These are phyloP conservation scores for Solanum habrochaites DNA, from an alignment of 257 asterid species.

Conservation along the genomic window DNA sequence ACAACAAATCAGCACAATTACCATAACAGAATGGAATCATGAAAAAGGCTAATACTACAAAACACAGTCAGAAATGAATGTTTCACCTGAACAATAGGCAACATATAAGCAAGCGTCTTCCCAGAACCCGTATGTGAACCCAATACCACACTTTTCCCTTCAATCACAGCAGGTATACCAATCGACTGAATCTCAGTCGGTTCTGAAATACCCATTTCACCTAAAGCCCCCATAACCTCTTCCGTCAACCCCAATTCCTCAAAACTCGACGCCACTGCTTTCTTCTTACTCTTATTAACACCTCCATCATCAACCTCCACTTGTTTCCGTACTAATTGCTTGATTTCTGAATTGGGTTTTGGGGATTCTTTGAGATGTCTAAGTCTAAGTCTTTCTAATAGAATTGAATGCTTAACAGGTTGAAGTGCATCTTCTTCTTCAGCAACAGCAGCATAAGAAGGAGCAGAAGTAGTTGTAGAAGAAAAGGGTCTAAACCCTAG, in stretches of 20 bases:
- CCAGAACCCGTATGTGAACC: constrained; percentile 99
- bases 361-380: constrained; percentile 73
- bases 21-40: neutral
- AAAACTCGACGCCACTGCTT: constrained; percentile 41
- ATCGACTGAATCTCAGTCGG: constrained; percentile 94
- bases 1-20: neutral
- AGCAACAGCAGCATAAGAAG: constrained; percentile 5
- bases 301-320: constrained; percentile 23
- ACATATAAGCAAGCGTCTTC: constrained; percentile 88
- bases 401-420: constrained; percentile 68
- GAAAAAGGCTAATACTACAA: neutral
- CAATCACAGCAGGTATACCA: constrained; percentile 77
- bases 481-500: constrained; percentile 55
- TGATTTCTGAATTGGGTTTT: constrained; percentile 10
- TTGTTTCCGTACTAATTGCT: neutral
- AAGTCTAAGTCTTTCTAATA: constrained; percentile 64
- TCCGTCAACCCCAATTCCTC: constrained; percentile 77
- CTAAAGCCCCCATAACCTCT: constrained; percentile 65
- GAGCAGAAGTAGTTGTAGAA: constrained; percentile 7
- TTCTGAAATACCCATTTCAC: constrained; percentile 67
- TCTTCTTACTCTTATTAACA: constrained; percentile 33
- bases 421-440: constrained; percentile 21
- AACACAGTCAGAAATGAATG: neutral
- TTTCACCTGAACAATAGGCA: constrained; percentile 85
- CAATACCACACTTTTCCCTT: constrained; percentile 68